A percentile compares a stretch with the other conserved stretches of the same genome.
Conservation (phyloP, 495 filamentous ascomycete genomes). For the Tuber umbilicatum region DNA sequence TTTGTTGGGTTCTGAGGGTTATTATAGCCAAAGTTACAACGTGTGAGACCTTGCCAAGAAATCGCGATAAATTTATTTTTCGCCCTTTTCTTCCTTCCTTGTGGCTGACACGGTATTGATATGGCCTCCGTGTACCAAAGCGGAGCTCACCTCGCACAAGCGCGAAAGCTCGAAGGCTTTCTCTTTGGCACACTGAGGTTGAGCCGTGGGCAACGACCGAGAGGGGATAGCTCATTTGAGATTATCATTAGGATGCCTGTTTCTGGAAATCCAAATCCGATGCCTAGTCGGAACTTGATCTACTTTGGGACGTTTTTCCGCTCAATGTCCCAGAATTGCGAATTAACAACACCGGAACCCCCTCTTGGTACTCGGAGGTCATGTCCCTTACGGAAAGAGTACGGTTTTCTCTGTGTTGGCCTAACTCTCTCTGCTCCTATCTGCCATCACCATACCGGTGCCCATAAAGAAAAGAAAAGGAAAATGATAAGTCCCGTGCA, state of each 20-base stretch:
- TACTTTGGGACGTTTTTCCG: constrained; percentile 17
- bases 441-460: not conserved
- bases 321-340: constrained; percentile 17
- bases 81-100: not conserved
- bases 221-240: constrained; percentile 17
- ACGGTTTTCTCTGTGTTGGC: constrained; percentile 11
- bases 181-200: not conserved
- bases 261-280: constrained; percentile 5
- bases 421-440: not conserved
- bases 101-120: not conserved
- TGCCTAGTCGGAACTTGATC: constrained; percentile 3
- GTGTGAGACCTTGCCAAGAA: not conserved
- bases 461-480: not conserved
- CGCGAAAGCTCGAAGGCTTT: not conserved
- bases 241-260: constrained; percentile 7
- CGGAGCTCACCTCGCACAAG: not conserved
- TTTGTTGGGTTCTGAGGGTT: not conserved
- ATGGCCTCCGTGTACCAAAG: not conserved
- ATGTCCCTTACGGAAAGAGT: constrained; percentile 32
- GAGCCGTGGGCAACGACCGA: not conserved
- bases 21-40: not conserved
- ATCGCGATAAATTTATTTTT: not conserved
- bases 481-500: not conserved
- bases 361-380: constrained; percentile 32
- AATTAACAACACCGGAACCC: constrained; percentile 13